A percentile compares a stretch with the other conserved stretches of the same genome.
Evolutionary conservation across 2,329 filamentous ascomycete species (phyloP).

Genomic region (Colletotrichum phormii): DNA sequence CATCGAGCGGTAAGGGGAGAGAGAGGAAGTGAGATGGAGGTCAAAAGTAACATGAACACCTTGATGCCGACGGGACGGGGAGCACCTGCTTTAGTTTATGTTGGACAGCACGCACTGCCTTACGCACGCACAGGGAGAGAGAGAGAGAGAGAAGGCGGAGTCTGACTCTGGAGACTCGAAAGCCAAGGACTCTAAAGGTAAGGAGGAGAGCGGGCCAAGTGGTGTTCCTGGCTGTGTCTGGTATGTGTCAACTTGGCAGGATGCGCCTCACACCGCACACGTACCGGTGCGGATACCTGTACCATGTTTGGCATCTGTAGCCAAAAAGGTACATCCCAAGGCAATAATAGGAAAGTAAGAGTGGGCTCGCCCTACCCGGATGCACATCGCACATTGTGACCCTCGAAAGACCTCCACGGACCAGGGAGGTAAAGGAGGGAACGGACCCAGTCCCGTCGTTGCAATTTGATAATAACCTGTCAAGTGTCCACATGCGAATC

Average conservation of each 20-base stretch:
- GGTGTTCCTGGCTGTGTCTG: neutral
- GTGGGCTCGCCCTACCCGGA: neutral
- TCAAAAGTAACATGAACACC: no score
- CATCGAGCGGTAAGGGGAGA: neutral
- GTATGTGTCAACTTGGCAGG: neutral
- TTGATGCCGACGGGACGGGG: neutral
- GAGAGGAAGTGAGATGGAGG: neutral
- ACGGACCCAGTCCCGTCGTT: neutral
- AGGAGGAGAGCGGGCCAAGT: no score
- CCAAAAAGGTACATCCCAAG: neutral
- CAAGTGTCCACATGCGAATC: neutral
- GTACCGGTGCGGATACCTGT: neutral
- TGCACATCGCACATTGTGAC: neutral
- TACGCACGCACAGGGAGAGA: neutral
- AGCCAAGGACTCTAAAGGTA: neutral
- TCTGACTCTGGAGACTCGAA: neutral
- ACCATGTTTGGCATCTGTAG: neutral
- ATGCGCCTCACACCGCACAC: neutral
- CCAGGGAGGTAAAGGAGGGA: neutral
- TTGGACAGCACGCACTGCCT: neutral
- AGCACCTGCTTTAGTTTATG: neutral
- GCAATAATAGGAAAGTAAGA: neutral
- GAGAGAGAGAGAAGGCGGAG: neutral
- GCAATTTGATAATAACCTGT: neutral
- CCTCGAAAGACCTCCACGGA: neutral